Conservation (phyloP, 495 filamentous ascomycete genomes). For the Penicillium canariense region DNA sequence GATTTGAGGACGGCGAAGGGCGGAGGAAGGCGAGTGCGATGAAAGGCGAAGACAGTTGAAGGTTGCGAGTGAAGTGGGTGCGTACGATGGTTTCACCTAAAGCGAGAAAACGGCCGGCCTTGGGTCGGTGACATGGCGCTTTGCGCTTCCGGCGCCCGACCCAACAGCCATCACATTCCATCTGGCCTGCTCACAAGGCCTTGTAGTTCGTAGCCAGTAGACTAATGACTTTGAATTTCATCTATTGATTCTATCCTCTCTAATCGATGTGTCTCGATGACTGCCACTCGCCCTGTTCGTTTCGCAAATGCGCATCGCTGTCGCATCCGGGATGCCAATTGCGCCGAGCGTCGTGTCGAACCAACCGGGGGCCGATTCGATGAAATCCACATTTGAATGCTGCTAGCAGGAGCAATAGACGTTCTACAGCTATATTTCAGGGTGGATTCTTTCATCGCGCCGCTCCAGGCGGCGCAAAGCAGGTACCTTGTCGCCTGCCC, state of each 20-base stretch:
- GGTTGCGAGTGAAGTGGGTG: conserved; percentile 25
- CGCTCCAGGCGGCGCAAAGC: conserved; percentile 6
- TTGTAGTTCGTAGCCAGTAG: not conserved
- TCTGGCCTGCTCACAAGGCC: not conserved
- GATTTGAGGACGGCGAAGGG: not conserved
- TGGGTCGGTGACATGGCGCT: conserved; percentile 42
- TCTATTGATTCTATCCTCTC: not conserved
- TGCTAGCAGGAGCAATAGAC: not conserved
- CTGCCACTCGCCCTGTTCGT: conserved; percentile 1
- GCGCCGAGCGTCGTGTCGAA: conserved; percentile 28
- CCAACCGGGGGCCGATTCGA: conserved; percentile 5
- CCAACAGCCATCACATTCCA: conserved; percentile 25
- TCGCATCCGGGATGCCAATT: conserved; percentile 29
- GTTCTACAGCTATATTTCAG: not conserved
- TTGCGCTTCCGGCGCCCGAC: conserved; percentile 33
- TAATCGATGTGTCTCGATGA: not conserved
- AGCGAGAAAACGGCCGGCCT: conserved; percentile 40
- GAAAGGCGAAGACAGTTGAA: not conserved
- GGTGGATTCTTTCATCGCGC: not conserved
- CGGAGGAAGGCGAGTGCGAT: not conserved
- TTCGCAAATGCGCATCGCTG: conserved; percentile 31
- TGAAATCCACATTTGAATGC: not conserved
- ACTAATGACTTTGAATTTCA: not conserved
- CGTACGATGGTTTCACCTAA: conserved; percentile 47
- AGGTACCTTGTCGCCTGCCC: conserved; percentile 18